Conservation (phyloP, 768 basidiomycete species). For the Leucosporidium scottii region DNA sequence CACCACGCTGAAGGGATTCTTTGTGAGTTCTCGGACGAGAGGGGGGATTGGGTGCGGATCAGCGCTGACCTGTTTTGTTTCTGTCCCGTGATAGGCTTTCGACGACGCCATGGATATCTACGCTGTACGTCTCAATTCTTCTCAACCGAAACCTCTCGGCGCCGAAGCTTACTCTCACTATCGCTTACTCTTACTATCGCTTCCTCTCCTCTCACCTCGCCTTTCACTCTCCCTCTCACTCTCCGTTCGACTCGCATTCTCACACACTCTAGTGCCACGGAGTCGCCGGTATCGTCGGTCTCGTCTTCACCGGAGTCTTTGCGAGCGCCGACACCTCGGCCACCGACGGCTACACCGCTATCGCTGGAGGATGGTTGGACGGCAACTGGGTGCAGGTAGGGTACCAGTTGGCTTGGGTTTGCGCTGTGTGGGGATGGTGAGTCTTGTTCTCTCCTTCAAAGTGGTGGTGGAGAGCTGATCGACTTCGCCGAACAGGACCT, state of each 20-base stretch:
- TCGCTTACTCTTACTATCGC: background rate
- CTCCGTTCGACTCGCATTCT: constrained; percentile 2
- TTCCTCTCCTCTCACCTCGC: background rate
- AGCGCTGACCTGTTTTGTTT: constrained; percentile 41
- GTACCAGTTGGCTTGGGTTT: constrained; percentile 60
- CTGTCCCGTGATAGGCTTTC: constrained; percentile 2
- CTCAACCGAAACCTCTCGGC: background rate
- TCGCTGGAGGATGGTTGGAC: constrained; percentile 75
- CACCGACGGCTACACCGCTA: constrained; percentile 62
- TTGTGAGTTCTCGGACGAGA: background rate
- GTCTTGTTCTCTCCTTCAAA: background rate
- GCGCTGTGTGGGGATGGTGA: constrained; percentile 39
- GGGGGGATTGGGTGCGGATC: constrained; percentile 47
- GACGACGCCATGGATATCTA: constrained; percentile 55
- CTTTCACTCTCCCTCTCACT: background rate
- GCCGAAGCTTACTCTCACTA: background rate
- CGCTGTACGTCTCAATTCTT: constrained; percentile 42
- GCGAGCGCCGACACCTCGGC: constrained; percentile 66
- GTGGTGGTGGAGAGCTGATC: constrained; percentile 1
- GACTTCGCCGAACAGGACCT: constrained; percentile 52
- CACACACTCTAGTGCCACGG: constrained; percentile 35
- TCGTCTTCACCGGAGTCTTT: constrained; percentile 74
- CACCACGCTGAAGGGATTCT: constrained; percentile 82
- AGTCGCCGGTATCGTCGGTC: constrained; percentile 43
- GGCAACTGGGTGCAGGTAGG: constrained; percentile 62